Conservation (phyloP, 148 eudicot species). For the Nyssa sinensis region DNA sequence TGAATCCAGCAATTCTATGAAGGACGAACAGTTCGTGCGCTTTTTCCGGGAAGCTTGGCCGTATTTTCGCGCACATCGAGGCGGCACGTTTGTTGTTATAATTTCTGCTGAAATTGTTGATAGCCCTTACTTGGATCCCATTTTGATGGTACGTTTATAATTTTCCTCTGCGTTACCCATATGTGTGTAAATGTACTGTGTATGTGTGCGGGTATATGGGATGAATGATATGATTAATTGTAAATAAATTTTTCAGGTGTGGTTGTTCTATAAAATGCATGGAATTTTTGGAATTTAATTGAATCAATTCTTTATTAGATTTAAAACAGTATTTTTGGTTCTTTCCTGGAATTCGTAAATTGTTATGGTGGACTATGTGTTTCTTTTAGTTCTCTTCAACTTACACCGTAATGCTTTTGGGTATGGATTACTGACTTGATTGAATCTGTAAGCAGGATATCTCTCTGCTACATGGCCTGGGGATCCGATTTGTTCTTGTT, state of each 20-base stretch:
- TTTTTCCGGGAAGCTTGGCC: conserved; percentile 92
- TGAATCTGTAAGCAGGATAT: conserved; percentile 63
- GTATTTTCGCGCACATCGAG: conserved; percentile 76
- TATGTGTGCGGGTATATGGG: not conserved
- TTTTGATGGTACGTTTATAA: conserved; percentile 54
- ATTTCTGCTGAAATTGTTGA: conserved; percentile 77
- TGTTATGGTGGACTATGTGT: no score
- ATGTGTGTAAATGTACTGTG: not conserved
- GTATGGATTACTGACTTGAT: not conserved
- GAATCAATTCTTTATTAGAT: no score
- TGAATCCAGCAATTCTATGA: conserved; percentile 28
- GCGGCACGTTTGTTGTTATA: conserved; percentile 69
- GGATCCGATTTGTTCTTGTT: conserved; percentile 84
- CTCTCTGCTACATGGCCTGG: conserved; percentile 84
- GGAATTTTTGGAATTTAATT: not conserved
- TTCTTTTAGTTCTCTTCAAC: no score
- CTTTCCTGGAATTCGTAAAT: no score
- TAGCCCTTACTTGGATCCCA: conserved; percentile 55
- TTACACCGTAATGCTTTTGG: no score
- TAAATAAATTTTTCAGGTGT: not conserved
- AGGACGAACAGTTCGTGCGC: conserved; percentile 59
- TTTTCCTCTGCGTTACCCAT: not conserved
- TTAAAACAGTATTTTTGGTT: no score
- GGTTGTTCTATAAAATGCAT: not conserved
- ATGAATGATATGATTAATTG: not conserved